phyloP scores from a whole-genome alignment of 768 basidiomycete species.

The Udeniomyces megalosporus region DNA sequence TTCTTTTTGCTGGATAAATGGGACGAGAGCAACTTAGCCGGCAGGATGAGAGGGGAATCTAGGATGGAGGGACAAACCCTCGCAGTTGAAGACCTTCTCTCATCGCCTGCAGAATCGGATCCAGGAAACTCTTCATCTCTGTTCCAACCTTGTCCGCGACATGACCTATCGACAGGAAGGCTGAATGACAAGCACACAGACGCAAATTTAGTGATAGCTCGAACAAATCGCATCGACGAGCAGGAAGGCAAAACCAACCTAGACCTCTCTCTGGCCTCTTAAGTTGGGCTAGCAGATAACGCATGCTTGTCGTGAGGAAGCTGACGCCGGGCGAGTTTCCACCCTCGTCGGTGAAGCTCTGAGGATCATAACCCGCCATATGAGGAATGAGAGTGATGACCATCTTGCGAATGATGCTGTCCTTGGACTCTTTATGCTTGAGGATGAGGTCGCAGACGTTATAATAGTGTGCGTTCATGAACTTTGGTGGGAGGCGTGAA shows the following conservation, averaged over 20 bases:
- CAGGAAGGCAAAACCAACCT: slow-evolving; percentile 46
- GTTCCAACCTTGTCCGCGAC: slow-evolving; percentile 79
- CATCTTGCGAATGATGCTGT: slow-evolving; percentile 74
- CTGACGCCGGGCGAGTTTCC: neutral
- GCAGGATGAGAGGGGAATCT: neutral
- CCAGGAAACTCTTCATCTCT: slow-evolving; percentile 91
- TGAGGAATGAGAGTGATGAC: slow-evolving; percentile 92
- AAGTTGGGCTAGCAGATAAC: slow-evolving; percentile 67
- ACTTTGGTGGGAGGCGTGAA: slow-evolving; percentile 18
- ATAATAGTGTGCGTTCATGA: slow-evolving; percentile 41
- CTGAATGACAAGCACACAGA: slow-evolving; percentile 34
- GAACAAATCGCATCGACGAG: neutral
- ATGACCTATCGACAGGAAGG: slow-evolving; percentile 91
- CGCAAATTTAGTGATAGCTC: too few relatives aligned
- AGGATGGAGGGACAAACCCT: slow-evolving; percentile 42
- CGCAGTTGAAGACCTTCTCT: slow-evolving; percentile 72
- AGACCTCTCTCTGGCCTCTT: slow-evolving; percentile 82
- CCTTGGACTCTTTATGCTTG: slow-evolving; percentile 70
- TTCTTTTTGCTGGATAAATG: slow-evolving; percentile 46
- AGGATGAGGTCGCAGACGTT: slow-evolving; percentile 81
- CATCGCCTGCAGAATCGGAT: slow-evolving; percentile 73
- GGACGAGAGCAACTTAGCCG: neutral
- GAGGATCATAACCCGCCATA: slow-evolving; percentile 82
- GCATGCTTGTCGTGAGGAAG: slow-evolving; percentile 88
- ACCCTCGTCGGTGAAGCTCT: slow-evolving; percentile 56